These are phyloP conservation scores for Mycena sanguinolenta DNA, from an alignment of 768 basidiomycete species.

Conservation along the genomic window DNA sequence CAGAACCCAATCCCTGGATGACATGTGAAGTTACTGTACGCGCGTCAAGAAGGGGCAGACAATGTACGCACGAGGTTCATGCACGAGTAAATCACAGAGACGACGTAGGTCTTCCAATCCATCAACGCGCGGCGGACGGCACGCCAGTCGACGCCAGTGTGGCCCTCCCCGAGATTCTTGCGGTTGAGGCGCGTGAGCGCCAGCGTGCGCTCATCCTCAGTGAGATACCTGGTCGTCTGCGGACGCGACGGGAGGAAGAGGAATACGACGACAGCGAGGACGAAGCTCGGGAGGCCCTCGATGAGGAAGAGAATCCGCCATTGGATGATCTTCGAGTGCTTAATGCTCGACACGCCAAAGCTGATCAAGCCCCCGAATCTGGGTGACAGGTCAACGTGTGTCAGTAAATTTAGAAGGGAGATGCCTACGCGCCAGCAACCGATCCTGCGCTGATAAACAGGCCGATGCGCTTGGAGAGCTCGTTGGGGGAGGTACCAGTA, in stretches of 20 bases:
- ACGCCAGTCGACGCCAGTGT: slow-evolving; percentile 27
- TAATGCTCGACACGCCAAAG: slow-evolving; percentile 23
- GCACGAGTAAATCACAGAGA: slow-evolving; percentile 21
- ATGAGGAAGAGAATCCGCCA: slow-evolving; percentile 36
- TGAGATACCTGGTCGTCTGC: slow-evolving; percentile 15
- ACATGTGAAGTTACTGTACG: neutral
- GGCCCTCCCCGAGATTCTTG: slow-evolving; percentile 27
- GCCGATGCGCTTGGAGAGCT: slow-evolving; percentile 34
- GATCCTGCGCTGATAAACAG: slow-evolving; percentile 32
- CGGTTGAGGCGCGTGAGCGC: slow-evolving; percentile 24
- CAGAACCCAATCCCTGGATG: slow-evolving; percentile 19
- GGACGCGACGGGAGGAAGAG: slow-evolving; percentile 33
- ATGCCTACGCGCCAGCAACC: slow-evolving; percentile 26
- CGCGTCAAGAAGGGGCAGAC: neutral
- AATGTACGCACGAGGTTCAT: slow-evolving; percentile 21
- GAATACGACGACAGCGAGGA: slow-evolving; percentile 28
- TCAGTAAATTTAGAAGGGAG: neutral
- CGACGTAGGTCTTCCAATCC: slow-evolving; percentile 32
- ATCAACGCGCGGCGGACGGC: slow-evolving; percentile 14
- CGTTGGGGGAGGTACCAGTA: slow-evolving; percentile 32
- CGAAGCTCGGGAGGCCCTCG: slow-evolving; percentile 28
- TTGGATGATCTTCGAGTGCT: slow-evolving; percentile 9
- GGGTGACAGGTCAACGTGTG: neutral
- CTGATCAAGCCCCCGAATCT: slow-evolving; percentile 30
- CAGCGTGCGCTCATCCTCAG: slow-evolving; percentile 24